Evolutionary conservation across 352 stramenopile genomes (phyloP), one percentile per base, ranked within the genome.

Genomic region (Pythium pyrilobum): DNA sequence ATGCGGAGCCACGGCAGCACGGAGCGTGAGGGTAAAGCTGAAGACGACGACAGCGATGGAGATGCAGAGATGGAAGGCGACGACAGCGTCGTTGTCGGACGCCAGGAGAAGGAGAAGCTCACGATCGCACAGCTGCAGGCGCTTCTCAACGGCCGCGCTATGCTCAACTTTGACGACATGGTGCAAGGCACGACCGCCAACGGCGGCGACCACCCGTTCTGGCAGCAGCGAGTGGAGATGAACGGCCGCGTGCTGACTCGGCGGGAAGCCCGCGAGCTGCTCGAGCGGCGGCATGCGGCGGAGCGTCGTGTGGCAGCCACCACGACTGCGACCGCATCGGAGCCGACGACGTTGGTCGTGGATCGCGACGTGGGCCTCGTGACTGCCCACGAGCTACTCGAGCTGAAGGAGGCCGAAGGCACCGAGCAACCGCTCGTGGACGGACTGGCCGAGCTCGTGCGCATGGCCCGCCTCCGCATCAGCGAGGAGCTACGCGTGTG

Each of bases 21-120:
- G 18, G 42, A 52, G 24, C 24, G 28, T 8, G 50, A 56, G 7
- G n/a, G 43, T 25, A 45, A 64, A 5, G 52, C 59, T 15, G 58
- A 63, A n/a, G 49, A 69, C 4, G 41, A 64, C 25, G 48, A 55
- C 12, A 24, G 15, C 7, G 21, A 43, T 34, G 33, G 12, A 7
- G 45, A 42, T 12, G 56, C 64, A 0, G 53, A 72, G 16, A 64
- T 66, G 48, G 32, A 59, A 21, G 38, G 33, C 16, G 65, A 68
- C 32, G 66, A 75, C 8, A 59, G 42, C 15, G 66, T 74, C 2
- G 73, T 69, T 2, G 62, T 73, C 32, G 66, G 71, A 3, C 65
- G 67, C 15, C 77, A 83, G 29, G 74, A 80, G 27, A 71, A 81
- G 41, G 77, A 88, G 52, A 67, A 62, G 24, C 53, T 88, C 15